A percentile compares a stretch with the other conserved stretches of the same genome.
Evolutionary conservation across 768 basidiomycete genomes (phyloP).

Genomic region (Hebeloma cylindrosporum): DNA sequence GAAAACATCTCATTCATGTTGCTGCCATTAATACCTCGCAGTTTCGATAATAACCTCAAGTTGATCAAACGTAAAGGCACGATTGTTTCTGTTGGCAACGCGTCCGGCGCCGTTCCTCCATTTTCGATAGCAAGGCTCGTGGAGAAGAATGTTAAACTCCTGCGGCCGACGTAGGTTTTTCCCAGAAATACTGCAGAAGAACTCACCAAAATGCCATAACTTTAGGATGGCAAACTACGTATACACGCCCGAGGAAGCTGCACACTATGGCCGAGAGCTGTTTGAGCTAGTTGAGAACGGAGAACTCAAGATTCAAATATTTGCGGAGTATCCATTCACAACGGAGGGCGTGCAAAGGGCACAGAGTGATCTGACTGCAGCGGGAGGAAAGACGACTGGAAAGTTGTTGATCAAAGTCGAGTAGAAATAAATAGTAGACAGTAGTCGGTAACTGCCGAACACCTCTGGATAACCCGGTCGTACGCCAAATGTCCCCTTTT

Average conservation of each 20-base stretch:
- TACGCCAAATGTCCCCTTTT: too few species aligned
- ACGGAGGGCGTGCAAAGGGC: slow-evolving; percentile 74
- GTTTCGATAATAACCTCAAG: slow-evolving; percentile 79
- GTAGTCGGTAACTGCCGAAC: not conserved
- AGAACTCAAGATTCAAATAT: slow-evolving; percentile 62
- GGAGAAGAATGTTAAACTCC: slow-evolving; percentile 78
- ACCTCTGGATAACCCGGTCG: too few species aligned
- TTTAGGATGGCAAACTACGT: slow-evolving; percentile 70
- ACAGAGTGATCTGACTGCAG: slow-evolving; percentile 66
- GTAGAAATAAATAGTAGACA: slow-evolving; percentile 16
- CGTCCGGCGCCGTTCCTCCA: slow-evolving; percentile 80
- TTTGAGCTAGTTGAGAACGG: slow-evolving; percentile 62
- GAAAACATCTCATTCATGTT: not conserved
- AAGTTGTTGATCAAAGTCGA: slow-evolving; percentile 80
- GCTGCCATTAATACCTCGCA: slow-evolving; percentile 24
- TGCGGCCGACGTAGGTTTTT: slow-evolving; percentile 67
- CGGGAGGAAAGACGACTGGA: slow-evolving; percentile 75
- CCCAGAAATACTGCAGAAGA: not conserved
- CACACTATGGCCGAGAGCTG: slow-evolving; percentile 62
- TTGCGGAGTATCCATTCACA: slow-evolving; percentile 82
- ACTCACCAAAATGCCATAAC: not conserved
- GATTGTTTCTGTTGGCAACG: slow-evolving; percentile 88
- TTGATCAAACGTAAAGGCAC: slow-evolving; percentile 86
- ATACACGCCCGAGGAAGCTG: slow-evolving; percentile 70
- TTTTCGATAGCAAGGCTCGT: slow-evolving; percentile 72